Evolutionary conservation across 164 flowering plant species (phyloP).

Genomic region (Santalum album): DNA sequence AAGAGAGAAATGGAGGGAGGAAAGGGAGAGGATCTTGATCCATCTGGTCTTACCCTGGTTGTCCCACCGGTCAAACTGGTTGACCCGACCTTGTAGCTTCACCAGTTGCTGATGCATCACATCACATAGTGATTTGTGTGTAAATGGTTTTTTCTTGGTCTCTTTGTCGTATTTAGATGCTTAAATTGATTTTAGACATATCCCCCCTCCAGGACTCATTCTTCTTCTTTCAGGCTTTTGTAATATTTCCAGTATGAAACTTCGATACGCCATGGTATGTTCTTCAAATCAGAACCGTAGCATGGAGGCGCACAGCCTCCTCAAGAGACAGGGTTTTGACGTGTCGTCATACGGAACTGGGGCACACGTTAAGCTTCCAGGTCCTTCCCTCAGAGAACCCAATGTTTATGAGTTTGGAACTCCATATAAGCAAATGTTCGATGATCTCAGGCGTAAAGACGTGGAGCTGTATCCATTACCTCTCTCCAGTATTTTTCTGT

Average conservation of each 20-base stretch:
- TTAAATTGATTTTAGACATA: no score
- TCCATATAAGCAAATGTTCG: slow-evolving; percentile 93
- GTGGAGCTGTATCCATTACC: slow-evolving; percentile 74
- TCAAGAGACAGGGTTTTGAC: slow-evolving; percentile 75
- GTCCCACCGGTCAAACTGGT: no score
- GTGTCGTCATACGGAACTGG: slow-evolving; percentile 93
- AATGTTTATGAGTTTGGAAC: slow-evolving; percentile 96
- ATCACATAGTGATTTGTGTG: no score
- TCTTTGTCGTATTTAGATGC: no score
- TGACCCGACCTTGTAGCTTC: no score
- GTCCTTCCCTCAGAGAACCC: slow-evolving; percentile 92
- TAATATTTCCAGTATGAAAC: slow-evolving; percentile 31
- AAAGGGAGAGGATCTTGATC: no score
- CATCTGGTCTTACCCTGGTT: no score
- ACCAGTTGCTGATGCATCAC: no score
- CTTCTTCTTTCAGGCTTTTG: background rate
- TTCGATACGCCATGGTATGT: slow-evolving; percentile 89
- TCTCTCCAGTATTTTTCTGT: no score
- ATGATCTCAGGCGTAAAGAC: slow-evolving; percentile 86
- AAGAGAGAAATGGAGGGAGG: no score
- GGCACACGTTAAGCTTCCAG: slow-evolving; percentile 94
- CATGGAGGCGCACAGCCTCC: slow-evolving; percentile 90
- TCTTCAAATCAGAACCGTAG: slow-evolving; percentile 96
- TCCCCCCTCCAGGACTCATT: no score
- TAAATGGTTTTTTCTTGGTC: no score